phyloP scores from a whole-genome alignment of 495 filamentous ascomycete species.

The Annulohypoxylon stygium region DNA sequence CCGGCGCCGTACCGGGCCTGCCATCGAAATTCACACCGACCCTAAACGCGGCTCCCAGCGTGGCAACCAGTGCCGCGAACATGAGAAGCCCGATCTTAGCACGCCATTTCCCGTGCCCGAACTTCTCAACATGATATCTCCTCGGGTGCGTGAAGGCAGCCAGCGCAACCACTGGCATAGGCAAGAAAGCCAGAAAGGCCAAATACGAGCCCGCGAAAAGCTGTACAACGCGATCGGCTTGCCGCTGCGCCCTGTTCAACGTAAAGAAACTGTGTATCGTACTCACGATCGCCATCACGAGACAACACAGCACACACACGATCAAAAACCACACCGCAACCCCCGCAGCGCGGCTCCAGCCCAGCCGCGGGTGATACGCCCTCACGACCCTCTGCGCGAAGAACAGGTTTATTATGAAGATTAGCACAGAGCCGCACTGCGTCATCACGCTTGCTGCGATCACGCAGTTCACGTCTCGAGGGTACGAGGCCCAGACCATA shows the following conservation, averaged over 20 bases:
- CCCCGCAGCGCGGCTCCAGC: constrained; percentile 70
- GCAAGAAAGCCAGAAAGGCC: constrained; percentile 79
- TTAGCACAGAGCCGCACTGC: constrained; percentile 77
- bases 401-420: constrained; percentile 86
- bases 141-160: constrained; percentile 64
- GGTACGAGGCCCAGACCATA: constrained; percentile 67
- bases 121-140: constrained; percentile 68
- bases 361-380: constrained; percentile 76
- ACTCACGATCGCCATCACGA: constrained; percentile 77
- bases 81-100: constrained; percentile 75
- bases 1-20: constrained; percentile 66
- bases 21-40: constrained; percentile 68
- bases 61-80: constrained; percentile 66
- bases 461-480: constrained; percentile 64
- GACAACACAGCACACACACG: constrained; percentile 67
- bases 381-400: constrained; percentile 83
- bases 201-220: constrained; percentile 76
- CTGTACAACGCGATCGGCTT: constrained; percentile 71
- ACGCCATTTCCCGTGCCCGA: constrained; percentile 75
- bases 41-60: constrained; percentile 78
- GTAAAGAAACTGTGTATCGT: constrained; percentile 77
- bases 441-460: constrained; percentile 83
- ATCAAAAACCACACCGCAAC: constrained; percentile 70
- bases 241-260: constrained; percentile 56
- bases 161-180: constrained; percentile 71